Evolutionary conservation across 1,284 basidiomycete genomes (phyloP).

Genomic region (Leucoagaricus sp.): DNA sequence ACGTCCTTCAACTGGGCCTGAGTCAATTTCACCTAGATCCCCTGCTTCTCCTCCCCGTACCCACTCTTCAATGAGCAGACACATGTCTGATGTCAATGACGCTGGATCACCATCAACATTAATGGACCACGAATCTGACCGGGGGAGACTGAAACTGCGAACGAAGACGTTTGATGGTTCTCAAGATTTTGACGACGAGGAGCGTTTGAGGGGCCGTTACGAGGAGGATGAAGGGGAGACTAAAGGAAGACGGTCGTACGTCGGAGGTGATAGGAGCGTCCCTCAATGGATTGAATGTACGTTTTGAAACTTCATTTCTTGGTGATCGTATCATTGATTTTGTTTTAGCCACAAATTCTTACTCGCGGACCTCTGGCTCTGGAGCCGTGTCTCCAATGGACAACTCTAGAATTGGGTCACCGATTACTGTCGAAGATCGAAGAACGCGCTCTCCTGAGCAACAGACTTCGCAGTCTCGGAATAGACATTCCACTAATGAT

Average conservation of each 20-base stretch:
- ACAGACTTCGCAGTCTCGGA: neutral
- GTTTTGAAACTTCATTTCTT: neutral
- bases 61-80: conserved; percentile 17
- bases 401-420: conserved; percentile 7
- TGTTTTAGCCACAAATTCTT: conserved; percentile 12
- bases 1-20: conserved; percentile 33
- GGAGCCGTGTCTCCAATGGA: neutral
- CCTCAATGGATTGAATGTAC: conserved; percentile 13
- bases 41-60: conserved; percentile 13
- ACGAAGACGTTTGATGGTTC: conserved; percentile 14
- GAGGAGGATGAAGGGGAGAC: neutral
- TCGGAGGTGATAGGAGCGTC: conserved; percentile 7
- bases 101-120: conserved; percentile 13
- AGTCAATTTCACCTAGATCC: conserved; percentile 15
- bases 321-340: neutral
- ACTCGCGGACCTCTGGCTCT: neutral
- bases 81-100: conserved; percentile 24
- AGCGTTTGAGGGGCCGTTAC: neutral
- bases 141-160: conserved; percentile 7
- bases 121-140: conserved; percentile 8
- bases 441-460: conserved; percentile 1
- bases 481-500: neutral
- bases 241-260: neutral
- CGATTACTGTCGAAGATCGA: neutral
- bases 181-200: neutral